Base-by-base conservation (phyloP, 192 early-diverging fungal species). In the Podila verticillata region DNA sequence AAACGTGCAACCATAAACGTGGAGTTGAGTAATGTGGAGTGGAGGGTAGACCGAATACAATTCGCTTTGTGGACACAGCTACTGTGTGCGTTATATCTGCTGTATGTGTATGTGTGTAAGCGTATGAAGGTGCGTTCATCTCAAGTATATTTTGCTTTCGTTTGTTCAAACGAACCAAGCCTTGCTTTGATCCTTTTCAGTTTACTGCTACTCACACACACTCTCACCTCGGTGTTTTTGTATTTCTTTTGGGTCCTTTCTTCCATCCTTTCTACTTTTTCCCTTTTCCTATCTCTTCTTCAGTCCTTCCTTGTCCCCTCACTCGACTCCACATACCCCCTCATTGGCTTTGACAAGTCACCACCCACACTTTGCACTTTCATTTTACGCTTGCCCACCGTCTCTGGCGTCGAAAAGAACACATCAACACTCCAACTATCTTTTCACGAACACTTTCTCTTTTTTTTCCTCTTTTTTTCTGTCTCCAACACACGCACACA, bases 301-400 rank as follows among this genome's bases (percentile, higher is more conserved):
- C 57, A 48, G 26, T 65, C 36, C 19, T 57, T 66, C n/a, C 17
- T 44, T 26, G 24, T 65, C 28, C 8, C 48, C 26, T 65, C 36
- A n/a, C 48, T 65, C 64, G 65, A 30, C 47, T 56, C 59, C 29
- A 60, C 30, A 28, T 60, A 1, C 58, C 58, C 30, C 22, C 22
- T 7, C 49, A n/a, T 54, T 54, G 20, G 22, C 49, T 54, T 54
- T 22, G 19, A 54, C 22, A 54, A 20, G 20, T 54, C 24, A 26
- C 20, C 10, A 24, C 24, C 51, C 5, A 10, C 22, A 54, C 51
- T 17, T 54, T 54, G 15, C 7, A 47, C 22, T 24, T 54, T 54
- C 24, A 8, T 54, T 54, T 24, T 54, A 9, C 22, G 20, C 24
- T 24, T 60, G 22, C 58, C 30, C 58, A 31, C 58, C 22, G 7